Evolutionary conservation across 441 rosid genomes (phyloP), one percentile per base, ranked within the genome.

Genomic region (Eutrema salsugineum): DNA sequence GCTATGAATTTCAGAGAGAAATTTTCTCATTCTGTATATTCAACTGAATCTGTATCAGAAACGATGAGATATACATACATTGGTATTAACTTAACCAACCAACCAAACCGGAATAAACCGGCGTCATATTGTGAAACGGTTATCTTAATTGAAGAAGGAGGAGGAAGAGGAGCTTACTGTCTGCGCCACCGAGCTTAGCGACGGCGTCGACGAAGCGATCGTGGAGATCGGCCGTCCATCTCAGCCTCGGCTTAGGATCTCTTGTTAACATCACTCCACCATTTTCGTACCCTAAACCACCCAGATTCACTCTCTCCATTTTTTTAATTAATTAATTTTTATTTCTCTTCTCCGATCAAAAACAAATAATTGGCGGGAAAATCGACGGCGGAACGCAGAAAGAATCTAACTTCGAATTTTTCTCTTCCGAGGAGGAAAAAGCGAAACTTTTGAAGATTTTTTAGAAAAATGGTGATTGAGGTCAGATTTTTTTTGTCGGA

Each of bases 181-280:
- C 84, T 15, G 89, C 89, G 28, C 94, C 94, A 48, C 94, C 94
- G 16, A 88, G 94, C 65, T 81, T 82, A 10, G 91, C 78, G 65
- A 88, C 91, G 47, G 94, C 91, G 35, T 84, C 89, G 50, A 88
- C 88, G 53, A 88, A 88, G 40, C 89, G 81, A 49, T 88, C 87
- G 43, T 88, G 94, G 59, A 88, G 94, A 78, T 88, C 91, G 17
- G 90, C 78, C 11, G 94, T 86, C 94, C 94, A 88, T 60, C 94
- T 65, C 1, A 88, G 78, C 68, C 94, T 68, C 0, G 91, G 91
- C 77, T 85, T 88, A 11, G 88, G 89, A 72, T 88, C 94, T 84
- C 99, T 87, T 1, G 87, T 89, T 94, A 89, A 83, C 81, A 86
- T 83, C 9, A 91, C 88, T 56, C 91, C 91, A 20, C 85, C 86